phyloP scores from a whole-genome alignment of 306 rosid species.

The Adenanthera pavonina region DNA sequence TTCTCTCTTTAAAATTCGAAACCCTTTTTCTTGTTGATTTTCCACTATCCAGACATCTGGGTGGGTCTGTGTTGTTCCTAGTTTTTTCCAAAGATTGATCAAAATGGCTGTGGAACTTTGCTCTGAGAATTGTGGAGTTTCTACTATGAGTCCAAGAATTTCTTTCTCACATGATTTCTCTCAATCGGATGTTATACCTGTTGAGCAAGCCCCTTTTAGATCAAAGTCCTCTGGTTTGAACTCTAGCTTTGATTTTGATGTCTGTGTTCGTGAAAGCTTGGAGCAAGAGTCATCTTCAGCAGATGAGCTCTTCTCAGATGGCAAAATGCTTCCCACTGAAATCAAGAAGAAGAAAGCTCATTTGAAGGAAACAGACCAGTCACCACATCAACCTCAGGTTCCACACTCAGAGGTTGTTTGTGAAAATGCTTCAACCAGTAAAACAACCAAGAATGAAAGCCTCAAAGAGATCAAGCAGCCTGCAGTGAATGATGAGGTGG shows the following conservation, averaged over 20 bases:
- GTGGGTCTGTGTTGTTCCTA: conserved; percentile 17
- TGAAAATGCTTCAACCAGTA: conserved; percentile 22
- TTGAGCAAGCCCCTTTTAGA: conserved; percentile 66
- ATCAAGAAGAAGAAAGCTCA: conserved; percentile 52
- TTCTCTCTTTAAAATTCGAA: neutral
- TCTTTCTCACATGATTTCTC: conserved; percentile 83
- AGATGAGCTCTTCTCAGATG: conserved; percentile 85
- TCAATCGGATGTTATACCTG: conserved; percentile 65
- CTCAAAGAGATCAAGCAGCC: conserved; percentile 39
- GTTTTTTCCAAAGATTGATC: neutral
- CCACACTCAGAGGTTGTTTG: conserved; percentile 36
- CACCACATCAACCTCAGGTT: conserved; percentile 11
- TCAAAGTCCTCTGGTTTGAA: conserved; percentile 64
- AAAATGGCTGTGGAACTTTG: conserved; percentile 67
- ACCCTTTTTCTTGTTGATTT: neutral
- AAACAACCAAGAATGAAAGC: conserved; percentile 48
- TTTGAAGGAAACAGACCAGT: conserved; percentile 35
- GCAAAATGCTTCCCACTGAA: conserved; percentile 69
- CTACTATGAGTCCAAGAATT: conserved; percentile 67
- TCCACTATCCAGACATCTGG: neutral
- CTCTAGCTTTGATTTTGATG: conserved; percentile 76
- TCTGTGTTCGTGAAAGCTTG: conserved; percentile 64
- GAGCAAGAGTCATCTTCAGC: conserved; percentile 82
- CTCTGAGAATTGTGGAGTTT: conserved; percentile 59
- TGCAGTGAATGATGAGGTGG: conserved; percentile 44